Evolutionary conservation across 163 green algal species (phyloP).

Genomic region (Picocystis sp.): DNA sequence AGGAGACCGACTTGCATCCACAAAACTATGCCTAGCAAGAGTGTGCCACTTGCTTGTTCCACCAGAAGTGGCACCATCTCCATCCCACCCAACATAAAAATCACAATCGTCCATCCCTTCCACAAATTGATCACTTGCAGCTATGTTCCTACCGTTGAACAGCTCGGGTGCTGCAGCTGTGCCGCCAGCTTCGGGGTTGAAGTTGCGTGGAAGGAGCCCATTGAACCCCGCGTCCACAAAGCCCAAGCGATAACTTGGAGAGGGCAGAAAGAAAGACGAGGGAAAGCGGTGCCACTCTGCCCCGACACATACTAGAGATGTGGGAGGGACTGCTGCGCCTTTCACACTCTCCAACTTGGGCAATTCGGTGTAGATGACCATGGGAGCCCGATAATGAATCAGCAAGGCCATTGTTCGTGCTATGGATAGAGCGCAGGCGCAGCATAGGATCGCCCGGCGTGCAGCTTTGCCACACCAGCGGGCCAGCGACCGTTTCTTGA

Average conservation of each 20-base stretch:
- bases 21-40: conserved; percentile 12
- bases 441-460: conserved; percentile 1
- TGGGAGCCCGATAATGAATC: conserved; percentile 44
- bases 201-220: conserved; percentile 47
- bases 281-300: conserved; percentile 77
- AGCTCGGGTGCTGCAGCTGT: conserved; percentile 24
- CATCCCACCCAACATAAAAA: conserved; percentile 20
- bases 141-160: conserved; percentile 49
- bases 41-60: conserved; percentile 10
- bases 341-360: neutral
- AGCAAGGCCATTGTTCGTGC: conserved; percentile 28
- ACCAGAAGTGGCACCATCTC: no score
- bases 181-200: conserved; percentile 20
- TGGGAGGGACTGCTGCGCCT: conserved; percentile 1
- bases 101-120: conserved; percentile 6
- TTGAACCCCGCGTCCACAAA: conserved; percentile 57
- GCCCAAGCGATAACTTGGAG: conserved; percentile 27
- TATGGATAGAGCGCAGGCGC: conserved; percentile 9
- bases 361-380: conserved; percentile 23
- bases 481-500: conserved; percentile 19
- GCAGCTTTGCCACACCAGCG: neutral
- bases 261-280: conserved; percentile 65
- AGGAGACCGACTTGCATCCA: conserved; percentile 21
- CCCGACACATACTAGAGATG: conserved; percentile 46
- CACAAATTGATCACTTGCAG: conserved; percentile 10